Evolutionary conservation across 805 yeast species (phyloP).

Genomic region (Pichia cephalocereana): DNA sequence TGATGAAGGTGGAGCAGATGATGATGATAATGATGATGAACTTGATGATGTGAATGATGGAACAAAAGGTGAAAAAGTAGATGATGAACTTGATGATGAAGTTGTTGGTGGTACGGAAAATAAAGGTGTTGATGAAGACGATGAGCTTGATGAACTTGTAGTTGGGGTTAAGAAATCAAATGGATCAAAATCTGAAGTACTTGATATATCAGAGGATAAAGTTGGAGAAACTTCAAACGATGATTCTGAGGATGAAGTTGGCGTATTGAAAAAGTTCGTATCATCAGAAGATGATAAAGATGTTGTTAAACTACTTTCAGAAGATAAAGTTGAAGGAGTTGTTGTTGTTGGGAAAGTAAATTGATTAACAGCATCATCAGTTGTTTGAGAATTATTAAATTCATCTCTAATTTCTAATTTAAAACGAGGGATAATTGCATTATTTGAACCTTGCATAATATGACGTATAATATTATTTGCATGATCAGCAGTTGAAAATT

Average conservation of each 20-base stretch:
- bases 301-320: no score
- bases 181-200: conserved; percentile 3
- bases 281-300: background rate
- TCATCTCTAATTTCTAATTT: conserved; percentile 17
- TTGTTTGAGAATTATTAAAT: background rate
- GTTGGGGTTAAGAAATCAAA: background rate
- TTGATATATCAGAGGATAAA: conserved; percentile 2
- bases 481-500: background rate
- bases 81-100: conserved; percentile 4
- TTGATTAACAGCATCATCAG: background rate
- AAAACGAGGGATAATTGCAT: conserved; percentile 23
- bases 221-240: conserved; percentile 3
- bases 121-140: conserved; percentile 1
- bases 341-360: background rate
- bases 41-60: conserved; percentile 2
- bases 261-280: background rate
- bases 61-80: background rate
- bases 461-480: conserved; percentile 17
- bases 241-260: background rate
- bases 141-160: background rate
- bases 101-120: conserved; percentile 1
- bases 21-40: conserved; percentile 7
- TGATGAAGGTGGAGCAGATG: conserved; percentile 6
- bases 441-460: conserved; percentile 16
- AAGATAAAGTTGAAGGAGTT: no score